A percentile compares a stretch with the other conserved stretches of the same genome.
Conservation (phyloP, 805 yeast species). For the Tetrapisispora iriomotensis region DNA sequence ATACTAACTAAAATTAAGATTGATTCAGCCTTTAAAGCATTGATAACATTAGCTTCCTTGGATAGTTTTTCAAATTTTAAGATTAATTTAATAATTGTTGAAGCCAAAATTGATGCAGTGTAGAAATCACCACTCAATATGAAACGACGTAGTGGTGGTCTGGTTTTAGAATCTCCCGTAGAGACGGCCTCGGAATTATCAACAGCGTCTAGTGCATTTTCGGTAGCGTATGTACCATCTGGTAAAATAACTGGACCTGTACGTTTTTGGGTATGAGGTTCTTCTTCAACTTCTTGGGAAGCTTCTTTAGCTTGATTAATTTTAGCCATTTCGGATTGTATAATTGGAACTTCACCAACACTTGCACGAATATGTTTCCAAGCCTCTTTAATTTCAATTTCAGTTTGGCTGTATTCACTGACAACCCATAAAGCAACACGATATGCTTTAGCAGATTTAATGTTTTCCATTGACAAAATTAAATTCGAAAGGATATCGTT, state of each 20-base stretch:
- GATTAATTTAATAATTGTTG: slow-evolving; percentile 81
- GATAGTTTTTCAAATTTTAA: slow-evolving; percentile 58
- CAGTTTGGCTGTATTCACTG: slow-evolving; percentile 81
- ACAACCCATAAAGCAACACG: slow-evolving; percentile 93
- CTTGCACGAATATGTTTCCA: slow-evolving; percentile 81
- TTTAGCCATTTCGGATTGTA: slow-evolving; percentile 56
- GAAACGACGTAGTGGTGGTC: slow-evolving; percentile 72
- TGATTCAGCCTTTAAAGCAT: slow-evolving; percentile 91
- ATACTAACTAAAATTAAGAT: slow-evolving; percentile 86
- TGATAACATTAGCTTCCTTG: slow-evolving; percentile 45
- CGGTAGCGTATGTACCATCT: slow-evolving; percentile 99
- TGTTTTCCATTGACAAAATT: slow-evolving; percentile 48
- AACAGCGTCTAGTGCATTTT: slow-evolving; percentile 72
- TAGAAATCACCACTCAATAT: slow-evolving; percentile 84
- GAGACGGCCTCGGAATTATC: slow-evolving; percentile 78
- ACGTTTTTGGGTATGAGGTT: slow-evolving; percentile 25
- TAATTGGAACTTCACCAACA: slow-evolving; percentile 85
- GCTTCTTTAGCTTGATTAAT: slow-evolving; percentile 30
- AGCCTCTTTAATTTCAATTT: slow-evolving; percentile 60
- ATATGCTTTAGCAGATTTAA: slow-evolving; percentile 81
- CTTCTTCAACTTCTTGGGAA: slow-evolving; percentile 23
- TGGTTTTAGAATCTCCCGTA: slow-evolving; percentile 33
- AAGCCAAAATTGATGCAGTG: slow-evolving; percentile 76
- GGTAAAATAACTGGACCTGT: slow-evolving; percentile 80
- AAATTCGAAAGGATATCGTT: slow-evolving; percentile 53